Base-by-base conservation (phyloP, 1,284 basidiomycete genomes). In the Entoloma clypeatum region DNA sequence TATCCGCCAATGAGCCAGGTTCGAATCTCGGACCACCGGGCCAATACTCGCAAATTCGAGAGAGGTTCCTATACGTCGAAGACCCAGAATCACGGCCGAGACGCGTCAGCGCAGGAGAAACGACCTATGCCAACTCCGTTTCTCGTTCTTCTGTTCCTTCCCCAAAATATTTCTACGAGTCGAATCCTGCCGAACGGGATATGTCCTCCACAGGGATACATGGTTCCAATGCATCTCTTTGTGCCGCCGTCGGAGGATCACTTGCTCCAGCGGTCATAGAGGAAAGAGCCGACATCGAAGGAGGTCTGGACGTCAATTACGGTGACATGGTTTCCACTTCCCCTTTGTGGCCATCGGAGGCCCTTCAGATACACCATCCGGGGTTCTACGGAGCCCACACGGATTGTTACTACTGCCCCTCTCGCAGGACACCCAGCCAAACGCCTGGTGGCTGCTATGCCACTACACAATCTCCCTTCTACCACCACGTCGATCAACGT, bases 141-240 rank as follows among this genome's bases (percentile, higher is more conserved):
- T 17, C 49, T 26, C 26, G 34, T 8, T 51, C 51, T 7, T 44
- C 49, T 13, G 51, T 45, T 23, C 52, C 58, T 10, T 69, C 66
- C 26, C 67, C 68, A 2, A 59, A 61, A 1, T 60, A 56, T 44
- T 69, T 70, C 38, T 70, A 70, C 40, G 60, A 55, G 5, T 64
- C 67, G 5, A 51, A 58, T 19, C 48, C 55, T n/a, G 43, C 49
- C 1, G 39, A 49, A 4, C 19, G 38, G 7, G 23, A 17, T 8
- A 16, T 38, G 10, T 7, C 32, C 5, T 14, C 18, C 11, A 26
- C 19, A 17, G 5, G 8, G 10, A 18, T 23, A 7, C 31, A 27
- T 6, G 28, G 19, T 21, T 17, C 14, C 21, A 16, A 28, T 19
- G n/a, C n/a, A 7, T 28, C 28, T 18, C 8, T 33, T 13, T 13